Evolutionary conservation across 2,329 filamentous ascomycete species (phyloP).

Genomic region (Venturia aucupariae): DNA sequence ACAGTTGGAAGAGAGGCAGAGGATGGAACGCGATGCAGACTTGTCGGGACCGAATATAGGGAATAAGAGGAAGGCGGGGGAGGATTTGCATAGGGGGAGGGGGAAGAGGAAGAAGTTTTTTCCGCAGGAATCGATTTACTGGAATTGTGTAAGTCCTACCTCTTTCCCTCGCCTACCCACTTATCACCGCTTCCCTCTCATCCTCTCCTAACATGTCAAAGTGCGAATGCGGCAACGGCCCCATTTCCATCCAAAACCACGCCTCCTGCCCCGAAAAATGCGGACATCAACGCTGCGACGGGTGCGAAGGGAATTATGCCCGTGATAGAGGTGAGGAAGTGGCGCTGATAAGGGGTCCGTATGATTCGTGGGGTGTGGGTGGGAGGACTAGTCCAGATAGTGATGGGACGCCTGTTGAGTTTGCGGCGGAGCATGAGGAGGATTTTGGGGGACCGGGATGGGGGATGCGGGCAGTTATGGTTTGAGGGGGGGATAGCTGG

Average conservation of each 20-base stretch:
- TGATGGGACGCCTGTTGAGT: background rate
- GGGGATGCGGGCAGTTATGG: too few species aligned
- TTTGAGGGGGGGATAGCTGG: too few species aligned
- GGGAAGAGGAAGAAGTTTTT: background rate
- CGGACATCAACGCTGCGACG: background rate
- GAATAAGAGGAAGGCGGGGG: background rate
- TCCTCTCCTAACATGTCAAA: background rate
- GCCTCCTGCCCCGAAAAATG: background rate
- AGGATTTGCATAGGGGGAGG: background rate
- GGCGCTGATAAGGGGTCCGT: background rate
- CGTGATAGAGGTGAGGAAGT: background rate
- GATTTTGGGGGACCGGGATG: too few species aligned
- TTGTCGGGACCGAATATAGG: background rate
- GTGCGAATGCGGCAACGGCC: slow-evolving; percentile 4
- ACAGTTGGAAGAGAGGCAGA: background rate
- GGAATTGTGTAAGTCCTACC: background rate
- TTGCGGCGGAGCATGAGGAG: background rate
- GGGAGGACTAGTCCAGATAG: background rate
- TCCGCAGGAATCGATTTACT: background rate
- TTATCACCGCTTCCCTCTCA: background rate
- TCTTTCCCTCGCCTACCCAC: background rate
- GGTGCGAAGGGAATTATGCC: background rate
- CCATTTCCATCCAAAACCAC: background rate
- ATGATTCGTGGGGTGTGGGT: background rate
- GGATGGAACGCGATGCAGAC: background rate